These are phyloP conservation scores for Blastocystis sp. DNA, from an alignment of 352 stramenopile species.

Conservation along the genomic window DNA sequence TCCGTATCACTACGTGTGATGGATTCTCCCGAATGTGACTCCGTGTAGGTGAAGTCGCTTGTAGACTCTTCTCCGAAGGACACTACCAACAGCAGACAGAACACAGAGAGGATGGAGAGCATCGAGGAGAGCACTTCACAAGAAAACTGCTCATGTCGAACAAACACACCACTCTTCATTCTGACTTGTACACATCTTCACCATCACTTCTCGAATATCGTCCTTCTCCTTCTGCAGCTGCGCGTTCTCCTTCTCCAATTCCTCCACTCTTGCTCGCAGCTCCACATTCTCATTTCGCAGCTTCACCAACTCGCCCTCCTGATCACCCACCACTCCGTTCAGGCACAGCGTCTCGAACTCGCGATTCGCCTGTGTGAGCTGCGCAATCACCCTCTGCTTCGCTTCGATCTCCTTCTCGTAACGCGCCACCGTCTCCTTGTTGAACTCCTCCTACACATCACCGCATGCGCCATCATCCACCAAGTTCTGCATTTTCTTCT, in stretches of 20 bases:
- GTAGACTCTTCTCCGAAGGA: neutral
- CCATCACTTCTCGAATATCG: conserved; percentile 56
- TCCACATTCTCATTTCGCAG: conserved; percentile 28
- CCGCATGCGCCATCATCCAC: neutral
- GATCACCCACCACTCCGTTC: neutral
- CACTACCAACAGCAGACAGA: neutral
- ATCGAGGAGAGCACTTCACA: neutral
- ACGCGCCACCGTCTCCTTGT: conserved; percentile 33
- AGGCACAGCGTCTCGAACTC: conserved; percentile 63
- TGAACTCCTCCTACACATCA: conserved; percentile 27
- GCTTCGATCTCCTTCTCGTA: conserved; percentile 64
- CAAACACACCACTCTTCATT: conserved; percentile 13
- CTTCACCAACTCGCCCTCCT: neutral
- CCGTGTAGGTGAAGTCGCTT: neutral
- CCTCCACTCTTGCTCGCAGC: conserved; percentile 13
- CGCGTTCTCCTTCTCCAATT: neutral
- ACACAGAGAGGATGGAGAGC: neutral
- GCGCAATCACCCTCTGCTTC: conserved; percentile 49
- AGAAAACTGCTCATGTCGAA: neutral
- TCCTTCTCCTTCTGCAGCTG: conserved; percentile 58
- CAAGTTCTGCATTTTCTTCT: conserved; percentile 57
- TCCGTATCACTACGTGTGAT: neutral
- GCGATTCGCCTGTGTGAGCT: conserved; percentile 52
- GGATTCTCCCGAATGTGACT: neutral
- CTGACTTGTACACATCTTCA: conserved; percentile 44